phyloP scores from a whole-genome alignment of 2,329 filamentous ascomycete species.

The Chaetomiaceae sp. region DNA sequence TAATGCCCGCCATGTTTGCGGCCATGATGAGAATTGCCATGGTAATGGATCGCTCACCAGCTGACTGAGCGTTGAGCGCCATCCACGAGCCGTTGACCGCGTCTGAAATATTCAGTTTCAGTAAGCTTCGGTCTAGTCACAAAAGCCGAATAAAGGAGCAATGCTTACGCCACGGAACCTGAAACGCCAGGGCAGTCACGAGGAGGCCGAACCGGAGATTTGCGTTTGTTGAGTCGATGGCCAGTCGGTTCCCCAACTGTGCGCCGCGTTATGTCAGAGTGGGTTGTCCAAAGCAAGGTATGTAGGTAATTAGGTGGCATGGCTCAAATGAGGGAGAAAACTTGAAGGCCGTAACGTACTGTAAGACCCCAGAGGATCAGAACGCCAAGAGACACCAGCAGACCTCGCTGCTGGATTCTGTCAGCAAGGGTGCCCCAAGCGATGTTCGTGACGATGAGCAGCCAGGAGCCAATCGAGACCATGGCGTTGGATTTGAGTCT shows the following conservation, averaged over 20 bases:
- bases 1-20: slow-evolving; percentile 24
- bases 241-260: slow-evolving; percentile 27
- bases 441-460: slow-evolving; percentile 29
- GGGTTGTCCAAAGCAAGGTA: too few relatives aligned
- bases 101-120: slow-evolving; percentile 10
- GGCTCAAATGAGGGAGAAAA: too few relatives aligned
- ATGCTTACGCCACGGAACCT: slow-evolving; percentile 29
- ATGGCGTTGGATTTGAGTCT: slow-evolving; percentile 32
- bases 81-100: slow-evolving; percentile 22
- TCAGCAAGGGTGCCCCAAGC: slow-evolving; percentile 28
- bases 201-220: slow-evolving; percentile 28
- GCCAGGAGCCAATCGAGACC: slow-evolving; percentile 32
- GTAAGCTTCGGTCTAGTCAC: not conserved
- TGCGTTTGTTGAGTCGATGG: slow-evolving; percentile 23
- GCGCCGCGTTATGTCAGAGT: too few relatives aligned
- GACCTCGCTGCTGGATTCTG: slow-evolving; percentile 21
- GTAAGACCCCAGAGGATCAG: slow-evolving; percentile 25
- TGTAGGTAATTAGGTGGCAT: too few relatives aligned
- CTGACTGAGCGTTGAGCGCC: slow-evolving; percentile 18
- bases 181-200: slow-evolving; percentile 24
- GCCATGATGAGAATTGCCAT: slow-evolving; percentile 23
- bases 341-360: slow-evolving; percentile 20
- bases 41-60: slow-evolving; percentile 22
- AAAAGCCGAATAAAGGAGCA: too few relatives aligned
- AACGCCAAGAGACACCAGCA: slow-evolving; percentile 26